Evolutionary conservation across 768 basidiomycete genomes (phyloP).

Genomic region (Lentinula detonsa): DNA sequence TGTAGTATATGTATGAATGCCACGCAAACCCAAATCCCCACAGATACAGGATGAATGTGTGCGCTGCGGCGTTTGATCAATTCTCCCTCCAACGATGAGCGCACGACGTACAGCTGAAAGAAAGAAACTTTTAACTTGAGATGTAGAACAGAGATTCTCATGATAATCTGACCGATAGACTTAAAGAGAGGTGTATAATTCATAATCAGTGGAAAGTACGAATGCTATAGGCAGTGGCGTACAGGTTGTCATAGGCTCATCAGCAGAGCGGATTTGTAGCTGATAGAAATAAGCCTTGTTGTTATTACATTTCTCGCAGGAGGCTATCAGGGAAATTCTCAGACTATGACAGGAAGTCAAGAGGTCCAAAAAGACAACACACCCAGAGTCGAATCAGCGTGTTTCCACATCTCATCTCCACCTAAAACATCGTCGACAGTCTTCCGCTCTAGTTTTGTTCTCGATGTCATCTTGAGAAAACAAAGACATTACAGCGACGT

Average conservation of each 20-base stretch:
- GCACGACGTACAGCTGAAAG: slow-evolving; percentile 1
- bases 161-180: slow-evolving; percentile 1
- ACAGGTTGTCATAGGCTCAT: slow-evolving; percentile 84
- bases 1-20: background rate
- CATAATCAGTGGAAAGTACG: background rate
- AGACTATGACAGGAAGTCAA: background rate
- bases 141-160: background rate
- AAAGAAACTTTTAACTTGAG: background rate
- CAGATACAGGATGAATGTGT: too few species aligned
- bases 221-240: slow-evolving; percentile 13
- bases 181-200: background rate
- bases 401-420: slow-evolving; percentile 89
- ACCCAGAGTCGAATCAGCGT: slow-evolving; percentile 70
- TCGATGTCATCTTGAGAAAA: slow-evolving; percentile 76
- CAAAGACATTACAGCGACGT: background rate
- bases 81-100: slow-evolving; percentile 6
- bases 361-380: background rate
- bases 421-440: slow-evolving; percentile 94
- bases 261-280: slow-evolving; percentile 90
- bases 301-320: slow-evolving; percentile 77
- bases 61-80: background rate
- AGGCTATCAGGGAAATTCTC: slow-evolving; percentile 27
- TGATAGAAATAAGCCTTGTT: slow-evolving; percentile 90
- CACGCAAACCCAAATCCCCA: background rate
- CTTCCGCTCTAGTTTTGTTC: slow-evolving; percentile 83